These are phyloP conservation scores for Bertia moriformis DNA, from an alignment of 2,329 filamentous ascomycete species.

Conservation along the genomic window DNA sequence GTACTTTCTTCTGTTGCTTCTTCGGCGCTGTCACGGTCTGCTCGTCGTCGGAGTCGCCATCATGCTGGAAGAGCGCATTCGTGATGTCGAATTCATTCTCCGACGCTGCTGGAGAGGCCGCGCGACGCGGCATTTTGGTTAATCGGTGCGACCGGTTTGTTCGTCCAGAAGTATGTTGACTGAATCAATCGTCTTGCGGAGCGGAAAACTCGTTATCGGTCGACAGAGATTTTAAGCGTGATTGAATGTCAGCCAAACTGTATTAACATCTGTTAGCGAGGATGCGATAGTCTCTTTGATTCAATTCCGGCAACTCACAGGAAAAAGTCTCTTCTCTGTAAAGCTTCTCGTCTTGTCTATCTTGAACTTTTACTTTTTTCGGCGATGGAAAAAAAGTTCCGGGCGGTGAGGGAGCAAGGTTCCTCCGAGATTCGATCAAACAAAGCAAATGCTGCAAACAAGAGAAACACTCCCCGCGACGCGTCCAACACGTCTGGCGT, in stretches of 20 bases:
- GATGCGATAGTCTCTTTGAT: too few relatives aligned
- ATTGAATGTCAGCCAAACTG: too few relatives aligned
- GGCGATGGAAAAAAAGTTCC: conserved; percentile 8
- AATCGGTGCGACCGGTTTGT: too few relatives aligned
- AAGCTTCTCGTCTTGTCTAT: too few relatives aligned
- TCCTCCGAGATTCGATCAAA: conserved; percentile 5
- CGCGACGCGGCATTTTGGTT: conserved; percentile 58
- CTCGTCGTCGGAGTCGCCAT: conserved; percentile 32
- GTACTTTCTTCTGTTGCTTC: conserved; percentile 16
- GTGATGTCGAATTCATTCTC: conserved; percentile 89
- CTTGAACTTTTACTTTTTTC: conserved; percentile 4
- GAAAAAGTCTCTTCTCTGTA: too few relatives aligned
- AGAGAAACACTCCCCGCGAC: conserved; percentile 9
- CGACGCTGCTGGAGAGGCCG: conserved; percentile 67
- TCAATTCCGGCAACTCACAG: too few relatives aligned
- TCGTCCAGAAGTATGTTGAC: too few relatives aligned
- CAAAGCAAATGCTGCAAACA: conserved; percentile 10
- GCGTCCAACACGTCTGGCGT: conserved; percentile 17
- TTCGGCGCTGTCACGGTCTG: conserved; percentile 15
- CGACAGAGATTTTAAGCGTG: too few relatives aligned
- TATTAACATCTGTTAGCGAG: too few relatives aligned
- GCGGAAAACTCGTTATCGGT: too few relatives aligned
- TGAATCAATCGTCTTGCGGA: too few relatives aligned
- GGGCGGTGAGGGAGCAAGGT: conserved; percentile 13
- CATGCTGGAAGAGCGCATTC: conserved; percentile 55